Conservation (phyloP, 352 stramenopile genomes). For the Globisporangium barbulae region DNA sequence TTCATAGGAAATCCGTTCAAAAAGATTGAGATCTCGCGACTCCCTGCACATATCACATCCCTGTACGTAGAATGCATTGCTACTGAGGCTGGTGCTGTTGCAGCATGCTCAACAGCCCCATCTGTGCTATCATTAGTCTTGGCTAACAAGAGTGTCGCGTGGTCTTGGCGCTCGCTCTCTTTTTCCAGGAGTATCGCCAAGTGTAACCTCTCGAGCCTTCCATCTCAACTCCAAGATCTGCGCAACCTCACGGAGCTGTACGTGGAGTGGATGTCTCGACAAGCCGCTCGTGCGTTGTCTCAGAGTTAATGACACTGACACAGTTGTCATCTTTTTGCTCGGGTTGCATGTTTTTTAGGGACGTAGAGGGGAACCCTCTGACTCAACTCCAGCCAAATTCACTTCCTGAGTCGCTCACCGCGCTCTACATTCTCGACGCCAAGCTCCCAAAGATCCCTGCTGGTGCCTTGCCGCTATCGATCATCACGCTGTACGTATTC, state of each 20-base stretch:
- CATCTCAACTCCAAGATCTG: background rate
- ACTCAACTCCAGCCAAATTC: background rate
- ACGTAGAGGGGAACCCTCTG: background rate
- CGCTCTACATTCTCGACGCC: background rate
- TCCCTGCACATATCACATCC: background rate
- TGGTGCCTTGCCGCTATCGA: background rate
- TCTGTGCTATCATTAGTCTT: too few species aligned
- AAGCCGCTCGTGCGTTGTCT: too few species aligned
- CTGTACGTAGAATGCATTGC: background rate
- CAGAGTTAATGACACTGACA: too few species aligned
- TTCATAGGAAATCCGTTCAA: constrained; percentile 1
- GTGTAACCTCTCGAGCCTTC: background rate
- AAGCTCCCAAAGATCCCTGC: background rate
- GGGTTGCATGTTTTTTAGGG: background rate
- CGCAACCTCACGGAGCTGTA: background rate
- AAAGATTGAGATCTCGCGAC: background rate
- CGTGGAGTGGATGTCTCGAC: background rate
- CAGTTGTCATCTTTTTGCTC: too few species aligned
- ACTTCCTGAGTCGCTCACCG: background rate
- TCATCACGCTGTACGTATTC: background rate
- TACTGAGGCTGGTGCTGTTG: too few species aligned
- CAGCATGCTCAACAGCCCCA: too few species aligned
- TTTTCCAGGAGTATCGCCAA: background rate
- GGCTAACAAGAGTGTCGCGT: too few species aligned
- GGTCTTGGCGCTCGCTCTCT: background rate